phyloP scores from a whole-genome alignment of 2,329 filamentous ascomycete species.

The Diplodia mutila region DNA sequence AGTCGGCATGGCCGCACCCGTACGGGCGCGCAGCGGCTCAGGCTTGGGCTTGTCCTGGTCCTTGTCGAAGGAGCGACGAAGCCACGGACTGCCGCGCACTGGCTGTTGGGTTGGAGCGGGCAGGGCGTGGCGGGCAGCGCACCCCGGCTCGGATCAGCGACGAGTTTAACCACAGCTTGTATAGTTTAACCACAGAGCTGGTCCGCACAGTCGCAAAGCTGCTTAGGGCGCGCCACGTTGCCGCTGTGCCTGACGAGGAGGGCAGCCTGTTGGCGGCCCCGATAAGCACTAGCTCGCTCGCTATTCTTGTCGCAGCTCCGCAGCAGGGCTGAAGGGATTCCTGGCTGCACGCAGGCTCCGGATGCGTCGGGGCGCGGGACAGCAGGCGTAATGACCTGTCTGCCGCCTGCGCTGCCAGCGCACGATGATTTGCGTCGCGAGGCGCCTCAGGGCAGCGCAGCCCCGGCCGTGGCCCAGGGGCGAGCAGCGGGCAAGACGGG shows the following conservation, averaged over 20 bases:
- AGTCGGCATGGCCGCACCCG: slow-evolving; percentile 1
- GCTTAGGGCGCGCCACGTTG: slow-evolving; percentile 23
- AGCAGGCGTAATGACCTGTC: not conserved
- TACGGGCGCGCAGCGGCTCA: not conserved
- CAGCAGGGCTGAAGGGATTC: slow-evolving; percentile 20
- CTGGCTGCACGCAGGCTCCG: slow-evolving; percentile 6
- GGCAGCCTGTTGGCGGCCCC: slow-evolving; percentile 9
- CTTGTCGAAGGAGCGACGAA: not conserved
- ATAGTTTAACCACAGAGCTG: slow-evolving; percentile 17
- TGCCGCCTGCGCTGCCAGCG: not conserved
- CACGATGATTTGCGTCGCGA: slow-evolving; percentile 7
- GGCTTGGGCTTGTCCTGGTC: not conserved
- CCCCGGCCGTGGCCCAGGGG: not conserved
- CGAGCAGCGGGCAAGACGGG: not conserved
- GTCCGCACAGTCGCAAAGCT: slow-evolving; percentile 9
- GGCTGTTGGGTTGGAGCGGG: not conserved
- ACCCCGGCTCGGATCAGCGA: slow-evolving; percentile 11
- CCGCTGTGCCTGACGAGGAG: slow-evolving; percentile 21
- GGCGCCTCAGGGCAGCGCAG: not conserved
- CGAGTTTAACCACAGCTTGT: not conserved
- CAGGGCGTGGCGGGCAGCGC: not conserved
- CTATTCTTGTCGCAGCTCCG: slow-evolving; percentile 22
- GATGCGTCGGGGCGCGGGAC: slow-evolving; percentile 9
- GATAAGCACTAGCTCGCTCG: slow-evolving; percentile 17
- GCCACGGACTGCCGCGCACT: not conserved